Conservation (phyloP, 768 basidiomycete genomes). For the Rhizopogon roseolus region DNA sequence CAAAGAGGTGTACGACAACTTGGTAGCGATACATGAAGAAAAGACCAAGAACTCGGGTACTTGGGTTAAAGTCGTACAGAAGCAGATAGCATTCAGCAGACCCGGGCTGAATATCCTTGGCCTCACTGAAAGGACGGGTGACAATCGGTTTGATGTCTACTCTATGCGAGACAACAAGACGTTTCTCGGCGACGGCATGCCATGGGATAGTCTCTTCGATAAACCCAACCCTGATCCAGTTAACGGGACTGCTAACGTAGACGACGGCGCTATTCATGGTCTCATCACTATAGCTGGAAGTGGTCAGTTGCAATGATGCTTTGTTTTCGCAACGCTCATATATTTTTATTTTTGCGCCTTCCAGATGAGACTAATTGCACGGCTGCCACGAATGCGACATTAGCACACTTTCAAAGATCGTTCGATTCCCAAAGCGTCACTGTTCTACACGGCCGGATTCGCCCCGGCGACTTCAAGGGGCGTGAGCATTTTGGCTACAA, state of each 20-base stretch:
- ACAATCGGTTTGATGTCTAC: constrained; percentile 1
- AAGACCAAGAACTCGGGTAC: not conserved
- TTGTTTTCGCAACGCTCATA: not conserved
- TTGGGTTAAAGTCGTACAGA: not conserved
- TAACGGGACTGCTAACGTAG: not conserved
- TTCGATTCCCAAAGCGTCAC: not conserved
- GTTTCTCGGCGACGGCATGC: not conserved
- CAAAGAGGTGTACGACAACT: not conserved
- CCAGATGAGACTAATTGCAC: not conserved
- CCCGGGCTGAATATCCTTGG: constrained; percentile 3
- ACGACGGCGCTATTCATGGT: not conserved
- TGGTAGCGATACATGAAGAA: not conserved
- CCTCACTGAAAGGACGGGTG: constrained; percentile 1
- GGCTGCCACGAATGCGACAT: not conserved
- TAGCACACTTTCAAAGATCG: not conserved
- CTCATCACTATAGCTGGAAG: not conserved
- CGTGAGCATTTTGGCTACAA: constrained; percentile 54
- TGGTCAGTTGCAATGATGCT: not conserved
- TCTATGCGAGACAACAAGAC: constrained; percentile 4
- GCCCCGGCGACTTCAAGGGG: constrained; percentile 30
- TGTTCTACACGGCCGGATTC: constrained; percentile 30
- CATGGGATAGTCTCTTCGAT: constrained; percentile 1
- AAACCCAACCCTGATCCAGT: not conserved
- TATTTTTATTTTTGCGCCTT: not conserved
- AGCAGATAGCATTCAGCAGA: constrained; percentile 5